Evolutionary conservation across 2,329 filamentous ascomycete species (phyloP).

Genomic region (Sodiomyces alkalinus): DNA sequence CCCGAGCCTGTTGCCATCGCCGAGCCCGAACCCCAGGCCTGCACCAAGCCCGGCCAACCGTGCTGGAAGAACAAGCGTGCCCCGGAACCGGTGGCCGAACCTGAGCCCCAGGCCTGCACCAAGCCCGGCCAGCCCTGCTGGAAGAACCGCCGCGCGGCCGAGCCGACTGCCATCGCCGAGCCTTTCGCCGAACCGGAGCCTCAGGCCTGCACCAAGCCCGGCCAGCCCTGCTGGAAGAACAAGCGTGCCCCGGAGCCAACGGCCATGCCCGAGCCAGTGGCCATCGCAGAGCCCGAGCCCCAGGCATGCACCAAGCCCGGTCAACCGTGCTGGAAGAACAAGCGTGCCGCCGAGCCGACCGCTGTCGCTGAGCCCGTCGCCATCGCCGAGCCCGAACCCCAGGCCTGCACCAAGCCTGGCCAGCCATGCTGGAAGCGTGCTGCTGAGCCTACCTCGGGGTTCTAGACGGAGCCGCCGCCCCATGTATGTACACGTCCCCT

Average conservation of each 20-base stretch:
- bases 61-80: slow-evolving; percentile 26
- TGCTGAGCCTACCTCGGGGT: no score
- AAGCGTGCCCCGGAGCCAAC: slow-evolving; percentile 19
- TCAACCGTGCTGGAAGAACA: slow-evolving; percentile 21
- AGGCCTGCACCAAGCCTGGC: slow-evolving; percentile 21
- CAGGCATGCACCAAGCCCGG: slow-evolving; percentile 19
- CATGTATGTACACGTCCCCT: no score
- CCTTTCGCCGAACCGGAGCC: slow-evolving; percentile 10
- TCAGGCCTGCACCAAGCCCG: slow-evolving; percentile 17
- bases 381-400: no score
- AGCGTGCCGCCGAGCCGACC: slow-evolving; percentile 21
- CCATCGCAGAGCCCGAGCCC: slow-evolving; percentile 9
- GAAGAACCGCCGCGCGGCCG: slow-evolving; percentile 16
- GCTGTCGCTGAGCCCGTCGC: slow-evolving; percentile 14
- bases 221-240: slow-evolving; percentile 22
- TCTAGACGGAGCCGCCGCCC: no score
- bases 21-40: slow-evolving; percentile 12
- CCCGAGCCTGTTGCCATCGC: not conserved
- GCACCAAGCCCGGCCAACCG: slow-evolving; percentile 18
- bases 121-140: slow-evolving; percentile 7
- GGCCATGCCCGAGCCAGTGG: slow-evolving; percentile 1
- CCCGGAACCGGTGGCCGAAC: slow-evolving; percentile 18
- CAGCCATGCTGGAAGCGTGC: slow-evolving; percentile 22
- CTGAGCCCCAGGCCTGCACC: slow-evolving; percentile 11
- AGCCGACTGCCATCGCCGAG: slow-evolving; percentile 21